phyloP scores from a whole-genome alignment of 805 yeast species.

The Scheffersomyces amazonensis region DNA sequence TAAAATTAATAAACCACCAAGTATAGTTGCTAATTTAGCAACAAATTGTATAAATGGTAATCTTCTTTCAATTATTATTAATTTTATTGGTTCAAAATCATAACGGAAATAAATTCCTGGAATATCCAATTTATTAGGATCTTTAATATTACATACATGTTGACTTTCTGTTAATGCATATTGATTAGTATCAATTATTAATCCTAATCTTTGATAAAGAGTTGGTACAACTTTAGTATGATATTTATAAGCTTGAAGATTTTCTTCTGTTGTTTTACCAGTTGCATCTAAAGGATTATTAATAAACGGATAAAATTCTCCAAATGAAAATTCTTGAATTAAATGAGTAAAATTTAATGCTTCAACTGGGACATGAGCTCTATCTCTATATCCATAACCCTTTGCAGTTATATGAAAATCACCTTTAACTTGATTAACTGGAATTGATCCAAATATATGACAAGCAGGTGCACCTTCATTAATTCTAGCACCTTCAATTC shows the following conservation, averaged over 20 bases:
- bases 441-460: constrained; percentile 76
- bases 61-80: constrained; percentile 67
- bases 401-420: constrained; percentile 80
- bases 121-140: constrained; percentile 18
- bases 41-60: constrained; percentile 76
- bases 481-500: constrained; percentile 36
- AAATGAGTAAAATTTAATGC: constrained; percentile 78
- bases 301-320: constrained; percentile 82
- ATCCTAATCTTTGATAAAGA: constrained; percentile 65
- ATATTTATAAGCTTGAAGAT: constrained; percentile 57
- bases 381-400: constrained; percentile 60
- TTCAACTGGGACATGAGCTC: constrained; percentile 45
- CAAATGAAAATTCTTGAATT: constrained; percentile 85
- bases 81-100: constrained; percentile 83
- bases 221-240: constrained; percentile 84
- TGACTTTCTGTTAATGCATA: constrained; percentile 67
- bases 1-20: constrained; percentile 75
- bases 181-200: constrained; percentile 76
- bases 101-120: constrained; percentile 86
- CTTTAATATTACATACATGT: constrained; percentile 11
- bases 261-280: constrained; percentile 51
- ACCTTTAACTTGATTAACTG: constrained; percentile 84
- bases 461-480: constrained; percentile 74
- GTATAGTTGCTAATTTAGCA: constrained; percentile 72
- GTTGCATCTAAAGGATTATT: constrained; percentile 86